Conservation (phyloP, 169 alveolate genomes). For the Plasmodium cynomolgi region DNA sequence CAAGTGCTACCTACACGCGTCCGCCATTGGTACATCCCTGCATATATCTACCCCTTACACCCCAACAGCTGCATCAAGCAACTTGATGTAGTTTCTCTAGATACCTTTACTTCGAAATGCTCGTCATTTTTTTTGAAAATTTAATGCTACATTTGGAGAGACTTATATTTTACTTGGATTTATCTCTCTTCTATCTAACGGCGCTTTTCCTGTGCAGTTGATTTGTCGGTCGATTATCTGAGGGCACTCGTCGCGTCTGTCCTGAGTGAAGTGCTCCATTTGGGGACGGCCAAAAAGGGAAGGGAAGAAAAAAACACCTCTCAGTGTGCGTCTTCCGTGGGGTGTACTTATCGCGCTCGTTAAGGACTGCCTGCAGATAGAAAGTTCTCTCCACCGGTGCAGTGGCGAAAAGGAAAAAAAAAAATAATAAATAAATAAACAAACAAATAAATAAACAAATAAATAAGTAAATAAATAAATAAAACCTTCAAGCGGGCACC, state of each 20-base stretch:
- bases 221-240: neutral
- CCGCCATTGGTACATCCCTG: neutral
- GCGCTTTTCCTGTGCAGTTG: constrained; percentile 22
- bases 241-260: neutral
- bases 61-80: neutral
- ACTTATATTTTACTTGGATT: constrained; percentile 1
- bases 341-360: neutral
- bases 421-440: too few relatives aligned
- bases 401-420: neutral
- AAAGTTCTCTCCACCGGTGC: neutral
- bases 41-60: neutral
- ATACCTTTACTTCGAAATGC: neutral
- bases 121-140: neutral
- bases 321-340: neutral
- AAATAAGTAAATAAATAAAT: too few relatives aligned
- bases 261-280: neutral
- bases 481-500: neutral
- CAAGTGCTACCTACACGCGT: neutral
- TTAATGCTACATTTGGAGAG: constrained; percentile 14
- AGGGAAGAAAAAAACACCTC: neutral
- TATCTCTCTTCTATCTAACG: neutral
- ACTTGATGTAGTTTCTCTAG: neutral
- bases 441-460: too few relatives aligned
- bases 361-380: neutral
- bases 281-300: neutral